Base-by-base conservation (phyloP, 495 filamentous ascomycete species). In the Aspergillus sclerotioniger region DNA sequence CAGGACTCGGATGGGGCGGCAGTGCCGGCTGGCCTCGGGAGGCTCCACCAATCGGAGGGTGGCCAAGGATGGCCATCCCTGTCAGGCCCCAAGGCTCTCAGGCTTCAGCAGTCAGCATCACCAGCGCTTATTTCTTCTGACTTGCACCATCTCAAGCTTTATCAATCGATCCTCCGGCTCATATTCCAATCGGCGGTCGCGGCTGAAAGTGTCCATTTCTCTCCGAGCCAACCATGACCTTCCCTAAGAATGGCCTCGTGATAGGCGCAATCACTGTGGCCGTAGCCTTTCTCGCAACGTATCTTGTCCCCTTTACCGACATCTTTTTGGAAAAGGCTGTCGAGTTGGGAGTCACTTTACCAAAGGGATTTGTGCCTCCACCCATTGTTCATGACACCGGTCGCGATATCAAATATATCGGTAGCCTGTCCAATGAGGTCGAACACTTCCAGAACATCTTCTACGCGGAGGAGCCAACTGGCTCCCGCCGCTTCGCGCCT, bases 371-470 rank as follows among this genome's bases (percentile, higher is more conserved):
- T 21, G n/a, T 7, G 37, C 32, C 25, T 15, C 28, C 16, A 31
- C 49, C 50, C 1, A 53, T 15, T 7, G 53, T 57, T 6, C 21
- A 41, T 1, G 58, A 60, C 21, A 9, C 17, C 6, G 8, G 25
- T 21, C 58, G 46, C 8, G 20, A 58, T 2, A 56, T 64, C 51
- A 61, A 55, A 19, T 64, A 62, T 37, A 31, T 32, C 2, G 59
- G 59, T 5, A 62, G 52, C 32, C 15, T 12, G 3, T 47, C 46
- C 12, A 13, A 32, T 12, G 71, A 65, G 0, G 62, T 80, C 29
- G 77, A 82, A 19, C 70, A 70, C 8, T 82, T 80, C 59, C 66
- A 76, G 10, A 72, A 71, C 31, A 76, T 82, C 25, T 73, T 73
- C 17, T 82, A 73, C 53, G 79, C 71, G 1, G 46, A 77, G 56